Percentiles rank a stretch among this genome's conserved stretches.
Evolutionary conservation across 2,329 filamentous ascomycete genomes (phyloP).

Genomic region (Periglandula ipomoeae): DNA sequence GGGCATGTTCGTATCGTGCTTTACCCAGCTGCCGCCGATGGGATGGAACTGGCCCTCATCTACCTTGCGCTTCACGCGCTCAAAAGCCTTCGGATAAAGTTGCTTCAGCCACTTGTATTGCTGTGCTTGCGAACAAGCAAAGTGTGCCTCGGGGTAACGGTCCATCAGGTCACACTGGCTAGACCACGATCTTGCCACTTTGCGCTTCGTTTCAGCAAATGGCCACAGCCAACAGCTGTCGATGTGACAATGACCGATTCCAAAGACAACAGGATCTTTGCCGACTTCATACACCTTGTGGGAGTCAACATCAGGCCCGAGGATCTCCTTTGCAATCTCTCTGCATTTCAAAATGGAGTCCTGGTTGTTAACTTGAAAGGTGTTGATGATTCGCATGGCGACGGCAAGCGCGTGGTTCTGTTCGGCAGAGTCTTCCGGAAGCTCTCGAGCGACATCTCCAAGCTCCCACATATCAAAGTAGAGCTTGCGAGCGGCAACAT

Average conservation of each 20-base stretch:
- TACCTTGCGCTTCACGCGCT: conserved; percentile 85
- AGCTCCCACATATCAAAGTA: conserved; percentile 96
- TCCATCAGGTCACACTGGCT: conserved; percentile 96
- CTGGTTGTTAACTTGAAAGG: conserved; percentile 72
- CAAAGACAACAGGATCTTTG: conserved; percentile 69
- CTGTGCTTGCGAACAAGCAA: conserved; percentile 88
- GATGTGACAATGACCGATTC: conserved; percentile 94
- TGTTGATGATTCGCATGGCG: conserved; percentile 81
- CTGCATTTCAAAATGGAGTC: conserved; percentile 72
- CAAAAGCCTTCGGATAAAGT: conserved; percentile 79
- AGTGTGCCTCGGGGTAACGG: conserved; percentile 85
- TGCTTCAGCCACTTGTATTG: conserved; percentile 97
- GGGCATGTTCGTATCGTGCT: conserved; percentile 96
- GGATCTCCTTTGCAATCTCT: conserved; percentile 72
- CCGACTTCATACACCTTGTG: conserved; percentile 73
- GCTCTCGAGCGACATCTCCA: conserved; percentile 82
- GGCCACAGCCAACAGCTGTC: conserved; percentile 99
- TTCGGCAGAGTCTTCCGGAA: conserved; percentile 80
- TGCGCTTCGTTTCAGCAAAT: conserved; percentile 94
- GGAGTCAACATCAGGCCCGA: conserved; percentile 74
- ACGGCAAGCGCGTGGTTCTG: conserved; percentile 77
- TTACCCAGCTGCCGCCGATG: conserved; percentile 96
- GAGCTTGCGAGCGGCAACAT: conserved; percentile 72
- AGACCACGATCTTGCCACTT: conserved; percentile 91
- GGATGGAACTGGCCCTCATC: conserved; percentile 87